Conservation (phyloP, 768 basidiomycete species). For the Suillus decipiens region DNA sequence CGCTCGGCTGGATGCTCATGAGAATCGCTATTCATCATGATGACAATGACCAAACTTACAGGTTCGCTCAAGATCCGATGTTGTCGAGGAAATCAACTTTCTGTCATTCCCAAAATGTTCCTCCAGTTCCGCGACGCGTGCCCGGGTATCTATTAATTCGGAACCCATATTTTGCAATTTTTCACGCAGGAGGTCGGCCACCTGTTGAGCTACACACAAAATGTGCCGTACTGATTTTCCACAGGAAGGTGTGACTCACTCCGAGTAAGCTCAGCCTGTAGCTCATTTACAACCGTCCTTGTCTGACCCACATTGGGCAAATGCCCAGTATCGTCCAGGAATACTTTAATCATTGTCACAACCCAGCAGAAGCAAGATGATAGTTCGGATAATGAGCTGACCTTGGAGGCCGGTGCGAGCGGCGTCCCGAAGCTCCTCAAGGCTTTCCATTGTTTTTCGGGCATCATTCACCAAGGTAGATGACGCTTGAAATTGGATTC, state of each 20-base stretch:
- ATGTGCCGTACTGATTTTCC: conserved; percentile 7
- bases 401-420: conserved; percentile 28
- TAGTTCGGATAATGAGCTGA: conserved; percentile 14
- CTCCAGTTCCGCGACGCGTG: conserved; percentile 42
- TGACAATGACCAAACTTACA: conserved; percentile 17
- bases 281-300: conserved; percentile 32
- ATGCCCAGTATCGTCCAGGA: conserved; percentile 29
- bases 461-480: conserved; percentile 26
- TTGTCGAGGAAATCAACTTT: conserved; percentile 22
- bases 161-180: conserved; percentile 43
- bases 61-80: conserved; percentile 27
- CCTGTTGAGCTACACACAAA: conserved; percentile 44
- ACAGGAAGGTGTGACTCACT: conserved; percentile 25
- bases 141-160: conserved; percentile 44
- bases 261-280: conserved; percentile 37
- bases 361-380: neutral
- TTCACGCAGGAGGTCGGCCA: conserved; percentile 49
- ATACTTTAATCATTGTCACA: conserved; percentile 30
- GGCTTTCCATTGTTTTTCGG: conserved; percentile 26
- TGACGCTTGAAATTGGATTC: conserved; percentile 24
- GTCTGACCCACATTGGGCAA: conserved; percentile 28
- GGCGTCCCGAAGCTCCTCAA: conserved; percentile 25
- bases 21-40: conserved; percentile 19
- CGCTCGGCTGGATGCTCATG: conserved; percentile 20
- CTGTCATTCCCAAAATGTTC: conserved; percentile 21